Percentiles rank a stretch among this genome's conserved stretches.
phyloP scores from a whole-genome alignment of 2,329 filamentous ascomycete species.

The Fusarium paranaense region DNA sequence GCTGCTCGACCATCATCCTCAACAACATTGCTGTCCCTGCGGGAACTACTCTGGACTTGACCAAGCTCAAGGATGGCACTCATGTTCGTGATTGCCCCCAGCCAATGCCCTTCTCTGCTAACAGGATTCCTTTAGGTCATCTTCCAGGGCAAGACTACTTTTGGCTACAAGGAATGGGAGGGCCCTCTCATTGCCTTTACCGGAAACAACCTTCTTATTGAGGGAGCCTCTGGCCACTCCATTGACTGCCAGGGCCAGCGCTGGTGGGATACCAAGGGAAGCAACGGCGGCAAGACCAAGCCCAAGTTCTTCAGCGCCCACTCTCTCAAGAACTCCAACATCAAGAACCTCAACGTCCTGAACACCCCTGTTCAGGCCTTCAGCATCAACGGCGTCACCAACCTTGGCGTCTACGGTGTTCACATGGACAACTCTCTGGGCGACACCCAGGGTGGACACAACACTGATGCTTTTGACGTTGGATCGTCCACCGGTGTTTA shows the following conservation, averaged over 20 bases:
- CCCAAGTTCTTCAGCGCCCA: constrained; percentile 70
- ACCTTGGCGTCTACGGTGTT: constrained; percentile 50
- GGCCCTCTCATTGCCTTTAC: constrained; percentile 73
- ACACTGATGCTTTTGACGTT: constrained; percentile 72
- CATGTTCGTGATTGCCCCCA: constrained; percentile 34
- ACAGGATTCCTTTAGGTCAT: constrained; percentile 52
- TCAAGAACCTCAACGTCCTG: constrained; percentile 53
- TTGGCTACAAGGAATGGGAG: constrained; percentile 73
- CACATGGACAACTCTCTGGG: constrained; percentile 53
- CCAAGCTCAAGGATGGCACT: constrained; percentile 62
- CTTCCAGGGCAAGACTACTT: constrained; percentile 75
- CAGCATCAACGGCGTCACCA: constrained; percentile 52
- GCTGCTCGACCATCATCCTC: constrained; percentile 66
- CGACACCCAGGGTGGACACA: constrained; percentile 54
- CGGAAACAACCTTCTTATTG: constrained; percentile 66
- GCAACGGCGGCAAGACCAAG: constrained; percentile 71
- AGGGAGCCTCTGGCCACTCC: constrained; percentile 58
- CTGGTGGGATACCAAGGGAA: constrained; percentile 72
- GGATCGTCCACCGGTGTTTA: constrained; percentile 60
- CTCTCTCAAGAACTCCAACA: constrained; percentile 50
- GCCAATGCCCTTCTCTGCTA: background rate
- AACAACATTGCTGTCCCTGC: constrained; percentile 67
- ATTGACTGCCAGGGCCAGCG: constrained; percentile 67
- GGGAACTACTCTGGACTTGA: constrained; percentile 69
- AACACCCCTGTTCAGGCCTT: constrained; percentile 58